Base-by-base conservation (phyloP, 495 filamentous ascomycete species). In the Jackrogersella minutella region DNA sequence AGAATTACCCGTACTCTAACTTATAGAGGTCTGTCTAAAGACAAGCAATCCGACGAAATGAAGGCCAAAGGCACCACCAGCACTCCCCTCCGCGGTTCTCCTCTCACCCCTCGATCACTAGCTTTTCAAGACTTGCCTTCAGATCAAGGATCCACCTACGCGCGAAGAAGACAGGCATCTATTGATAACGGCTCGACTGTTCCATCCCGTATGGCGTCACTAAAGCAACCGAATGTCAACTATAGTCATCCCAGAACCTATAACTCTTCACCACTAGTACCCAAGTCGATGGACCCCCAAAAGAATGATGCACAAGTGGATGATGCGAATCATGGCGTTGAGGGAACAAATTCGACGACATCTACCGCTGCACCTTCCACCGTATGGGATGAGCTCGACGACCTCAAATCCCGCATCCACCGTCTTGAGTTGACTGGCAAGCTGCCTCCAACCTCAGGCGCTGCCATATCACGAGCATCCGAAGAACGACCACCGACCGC, bases 301-400 rank as follows among this genome's bases (percentile, higher is more conserved):
- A 74, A 66, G 34, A 64, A 75, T 2, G 79, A 77, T 4, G 36
- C 65, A 0, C 76, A 76, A n/a, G 16, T 39, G 10, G 69, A 66
- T 11, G 80, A 82, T 14, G 63, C 64, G 1, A 68, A 64, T 28
- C 73, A 77, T 51, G 77, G 71, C 7, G 74, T 81, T 7, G 87
- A 89, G 51, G 87, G 82, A 49, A 93, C 92, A 2, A 91, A 91
- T 61, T 97, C 93, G 0, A 93, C 91, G 0, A 80, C 88, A 19
- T 98, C 95, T 0, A 92, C 91, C 0, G 93, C 88, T 1, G 92
- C 93, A 7, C 90, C 93, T 17, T 96, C 95, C 1, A 96, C 92
- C 0, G 91, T 99, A 8, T 99, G 96, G 96, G 95, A 99, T 74
- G 95, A 99, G 76, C 78, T 99, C 16, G 95, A 99, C 67, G 96